These are phyloP conservation scores for Volvox reticuliferus DNA, from an alignment of 139 green algal genomes.

Conservation along the genomic window DNA sequence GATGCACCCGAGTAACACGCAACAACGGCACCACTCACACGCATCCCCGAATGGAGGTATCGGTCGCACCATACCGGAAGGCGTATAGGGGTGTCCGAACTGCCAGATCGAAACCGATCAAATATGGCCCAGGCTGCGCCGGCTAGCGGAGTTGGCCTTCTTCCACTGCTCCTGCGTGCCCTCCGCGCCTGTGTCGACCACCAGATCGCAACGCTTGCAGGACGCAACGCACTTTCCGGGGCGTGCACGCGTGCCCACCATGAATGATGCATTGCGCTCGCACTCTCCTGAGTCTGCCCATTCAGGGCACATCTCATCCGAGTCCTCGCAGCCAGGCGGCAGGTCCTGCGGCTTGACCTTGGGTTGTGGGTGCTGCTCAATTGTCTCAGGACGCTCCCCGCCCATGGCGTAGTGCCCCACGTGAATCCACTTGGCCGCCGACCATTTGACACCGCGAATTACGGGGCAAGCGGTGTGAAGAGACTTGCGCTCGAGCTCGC, in stretches of 20 bases:
- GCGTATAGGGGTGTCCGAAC: no score
- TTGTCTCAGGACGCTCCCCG: constrained; percentile 21
- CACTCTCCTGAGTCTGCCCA: constrained; percentile 56
- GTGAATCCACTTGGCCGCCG: constrained; percentile 72
- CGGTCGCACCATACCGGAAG: no score
- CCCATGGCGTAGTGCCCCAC: constrained; percentile 59
- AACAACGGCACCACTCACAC: no score
- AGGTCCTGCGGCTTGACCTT: constrained; percentile 16
- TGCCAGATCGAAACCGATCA: neutral
- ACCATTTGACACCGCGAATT: constrained; percentile 74
- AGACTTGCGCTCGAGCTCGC: constrained; percentile 61
- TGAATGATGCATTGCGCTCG: constrained; percentile 52
- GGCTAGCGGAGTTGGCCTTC: neutral
- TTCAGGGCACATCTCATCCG: constrained; percentile 41
- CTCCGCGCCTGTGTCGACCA: constrained; percentile 48
- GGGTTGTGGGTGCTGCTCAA: constrained; percentile 53
- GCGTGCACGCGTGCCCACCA: constrained; percentile 55
- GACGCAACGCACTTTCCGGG: constrained; percentile 53
- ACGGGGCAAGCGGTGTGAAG: constrained; percentile 80
- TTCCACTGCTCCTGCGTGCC: constrained; percentile 27
- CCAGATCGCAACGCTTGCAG: constrained; percentile 60
- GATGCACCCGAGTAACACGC: no score
- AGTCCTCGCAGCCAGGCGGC: constrained; percentile 40
- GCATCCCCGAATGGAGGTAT: no score
- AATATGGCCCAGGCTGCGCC: constrained; percentile 28